phyloP scores from a whole-genome alignment of 2,329 filamentous ascomycete genomes.

The Penicillium italicum region DNA sequence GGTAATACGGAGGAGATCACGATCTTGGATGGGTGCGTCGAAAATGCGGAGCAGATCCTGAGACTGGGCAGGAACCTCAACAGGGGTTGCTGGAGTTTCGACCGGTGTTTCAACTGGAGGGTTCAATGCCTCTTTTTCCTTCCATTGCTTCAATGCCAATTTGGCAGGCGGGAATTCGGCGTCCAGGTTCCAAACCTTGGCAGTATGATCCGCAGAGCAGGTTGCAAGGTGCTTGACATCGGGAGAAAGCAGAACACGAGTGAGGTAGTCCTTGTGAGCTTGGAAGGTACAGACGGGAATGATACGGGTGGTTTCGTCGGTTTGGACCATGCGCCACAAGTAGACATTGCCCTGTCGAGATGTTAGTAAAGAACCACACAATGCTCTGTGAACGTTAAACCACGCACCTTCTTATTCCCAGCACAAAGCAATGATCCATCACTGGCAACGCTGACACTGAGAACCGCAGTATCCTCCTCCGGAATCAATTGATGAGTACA shows the following conservation, averaged over 20 bases:
- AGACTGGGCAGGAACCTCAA: slow-evolving; percentile 21
- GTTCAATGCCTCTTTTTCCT: slow-evolving; percentile 18
- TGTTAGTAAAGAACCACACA: not conserved
- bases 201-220: slow-evolving; percentile 89
- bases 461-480: slow-evolving; percentile 89
- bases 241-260: slow-evolving; percentile 82
- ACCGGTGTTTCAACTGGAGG: slow-evolving; percentile 10
- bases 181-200: slow-evolving; percentile 94
- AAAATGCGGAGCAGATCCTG: slow-evolving; percentile 30
- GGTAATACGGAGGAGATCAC: slow-evolving; percentile 28
- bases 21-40: slow-evolving; percentile 22
- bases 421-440: slow-evolving; percentile 91
- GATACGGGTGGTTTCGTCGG: slow-evolving; percentile 75
- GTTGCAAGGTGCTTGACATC: slow-evolving; percentile 93
- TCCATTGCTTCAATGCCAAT: slow-evolving; percentile 28
- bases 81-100: slow-evolving; percentile 16
- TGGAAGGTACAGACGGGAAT: slow-evolving; percentile 84
- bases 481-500: slow-evolving; percentile 95
- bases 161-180: slow-evolving; percentile 51
- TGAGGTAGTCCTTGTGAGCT: slow-evolving; percentile 90
- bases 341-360: slow-evolving; percentile 79
- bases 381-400: not conserved
- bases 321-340: slow-evolving; percentile 90
- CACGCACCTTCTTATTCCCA: slow-evolving; percentile 75
- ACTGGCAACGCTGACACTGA: slow-evolving; percentile 91